Base-by-base conservation (phyloP, 495 filamentous ascomycete species). In the Physcia stellaris region DNA sequence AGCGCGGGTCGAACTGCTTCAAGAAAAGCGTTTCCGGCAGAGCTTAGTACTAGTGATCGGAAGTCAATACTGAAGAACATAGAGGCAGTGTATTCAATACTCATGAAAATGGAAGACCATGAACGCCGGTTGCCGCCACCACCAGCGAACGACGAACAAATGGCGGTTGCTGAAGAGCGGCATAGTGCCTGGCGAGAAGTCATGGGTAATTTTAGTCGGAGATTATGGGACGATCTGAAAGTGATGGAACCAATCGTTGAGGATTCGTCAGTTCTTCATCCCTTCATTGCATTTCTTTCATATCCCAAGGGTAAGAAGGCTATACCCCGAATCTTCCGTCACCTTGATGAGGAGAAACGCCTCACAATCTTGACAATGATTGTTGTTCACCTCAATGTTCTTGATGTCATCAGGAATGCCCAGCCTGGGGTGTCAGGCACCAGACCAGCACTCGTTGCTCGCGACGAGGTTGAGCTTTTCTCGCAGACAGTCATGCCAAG, bases 271-370 rank as follows among this genome's bases (percentile, higher is more conserved):
- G 67, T 67, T 4, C 73, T 84, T 1, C 92, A 99, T 54, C 90
- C 90, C 1, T 99, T 99, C 67, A 94, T 99, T 49, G 82, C 85
- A 22, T 86, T 99, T 53, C 71, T 99, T 11, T 88, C 86, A 4
- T 94, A 86, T 54, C 73, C 73, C 34, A 99, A 99, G 63, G 92
- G 90, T 50, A 99, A 94, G 65, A 92, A 90, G 56, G 82, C 83
- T 1, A 83, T 99, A 47, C 83, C 83, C 17, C 82, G 90, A 37
- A 79, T 99, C 35, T 95, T 94, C 73, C 81, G 86, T 26, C 86
- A 94, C 51, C 83, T 94, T 36, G 80, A 81, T 40, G 76, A 82
- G 28, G 82, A 94, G 51, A 87, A 99, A 55, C 84, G 88, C 13
- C 79, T 90, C 13, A 95, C 85, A 4, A 81, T 95, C 35, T 69